Percentiles rank a stretch among this genome's conserved stretches.
Conservation (phyloP, 2,329 filamentous ascomycete genomes). For the Hymenoscyphus fraxineus region DNA sequence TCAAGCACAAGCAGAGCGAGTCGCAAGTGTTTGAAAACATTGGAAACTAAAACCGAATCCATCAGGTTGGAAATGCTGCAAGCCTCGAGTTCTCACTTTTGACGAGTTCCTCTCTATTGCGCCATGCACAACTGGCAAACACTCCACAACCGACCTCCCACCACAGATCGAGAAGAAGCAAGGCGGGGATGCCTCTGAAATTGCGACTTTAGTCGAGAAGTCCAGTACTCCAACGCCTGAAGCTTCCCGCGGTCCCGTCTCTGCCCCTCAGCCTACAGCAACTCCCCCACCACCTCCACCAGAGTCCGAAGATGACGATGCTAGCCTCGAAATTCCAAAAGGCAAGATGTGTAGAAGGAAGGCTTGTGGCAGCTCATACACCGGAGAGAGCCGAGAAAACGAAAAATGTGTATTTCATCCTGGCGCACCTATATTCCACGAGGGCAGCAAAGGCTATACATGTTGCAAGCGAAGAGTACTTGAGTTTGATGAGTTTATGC, state of each 20-base stretch:
- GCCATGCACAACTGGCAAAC: conserved; percentile 88
- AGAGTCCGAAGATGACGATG: conserved; percentile 86
- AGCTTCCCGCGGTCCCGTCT: conserved; percentile 40
- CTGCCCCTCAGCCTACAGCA: conserved; percentile 41
- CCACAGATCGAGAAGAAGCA: conserved; percentile 58
- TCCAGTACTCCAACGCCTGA: conserved; percentile 48
- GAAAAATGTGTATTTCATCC: conserved; percentile 88
- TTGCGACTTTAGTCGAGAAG: conserved; percentile 38
- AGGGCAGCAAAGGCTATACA: conserved; percentile 95
- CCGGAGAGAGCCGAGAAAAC: conserved; percentile 54
- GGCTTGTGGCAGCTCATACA: conserved; percentile 67
- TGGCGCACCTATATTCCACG: conserved; percentile 89
- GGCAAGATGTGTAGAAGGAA: conserved; percentile 74
- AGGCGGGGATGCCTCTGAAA: conserved; percentile 36
- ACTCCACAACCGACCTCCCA: conserved; percentile 77
- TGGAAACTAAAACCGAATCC: neutral
- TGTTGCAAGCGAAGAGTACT: conserved; percentile 94
- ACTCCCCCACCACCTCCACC: conserved; percentile 57
- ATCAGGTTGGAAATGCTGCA: conserved; percentile 98
- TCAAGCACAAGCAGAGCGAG: neutral
- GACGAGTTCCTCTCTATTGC: conserved; percentile 94
- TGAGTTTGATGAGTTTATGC: conserved; percentile 98
- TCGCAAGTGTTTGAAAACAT: neutral
- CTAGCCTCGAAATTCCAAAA: conserved; percentile 65
- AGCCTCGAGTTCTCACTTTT: conserved; percentile 91